These are phyloP conservation scores for Aspergillus nomiae DNA, from an alignment of 2,329 filamentous ascomycete genomes.

Conservation along the genomic window DNA sequence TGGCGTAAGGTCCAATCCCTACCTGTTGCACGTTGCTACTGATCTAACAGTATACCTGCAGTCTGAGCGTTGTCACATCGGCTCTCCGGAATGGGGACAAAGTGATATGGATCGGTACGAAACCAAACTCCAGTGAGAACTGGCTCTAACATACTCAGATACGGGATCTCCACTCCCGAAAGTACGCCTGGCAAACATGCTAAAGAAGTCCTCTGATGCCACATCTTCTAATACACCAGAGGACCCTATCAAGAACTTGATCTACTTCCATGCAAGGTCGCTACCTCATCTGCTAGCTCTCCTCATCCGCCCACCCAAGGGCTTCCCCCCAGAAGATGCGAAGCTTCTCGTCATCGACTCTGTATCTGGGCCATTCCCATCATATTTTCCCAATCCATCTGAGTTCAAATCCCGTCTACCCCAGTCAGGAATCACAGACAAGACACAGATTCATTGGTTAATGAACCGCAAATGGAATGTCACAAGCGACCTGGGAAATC, in stretches of 20 bases:
- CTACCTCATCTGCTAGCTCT: constrained; percentile 71
- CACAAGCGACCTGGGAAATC: constrained; percentile 64
- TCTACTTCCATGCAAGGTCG: constrained; percentile 63
- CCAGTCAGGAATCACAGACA: constrained; percentile 36
- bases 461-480: constrained; percentile 56
- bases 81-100: constrained; percentile 61
- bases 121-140: neutral
- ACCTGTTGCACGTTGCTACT: constrained; percentile 11
- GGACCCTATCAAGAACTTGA: constrained; percentile 55
- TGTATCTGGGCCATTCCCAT: constrained; percentile 73
- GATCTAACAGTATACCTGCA: constrained; percentile 41
- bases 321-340: constrained; percentile 64
- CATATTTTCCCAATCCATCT: constrained; percentile 68
- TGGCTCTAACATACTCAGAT: constrained; percentile 38
- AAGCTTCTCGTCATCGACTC: constrained; percentile 76
- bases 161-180: constrained; percentile 52
- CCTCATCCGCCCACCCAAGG: constrained; percentile 65
- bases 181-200: constrained; percentile 52
- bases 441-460: constrained; percentile 44
- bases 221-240: constrained; percentile 17
- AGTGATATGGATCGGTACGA: constrained; percentile 83
- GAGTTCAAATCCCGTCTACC: constrained; percentile 33
- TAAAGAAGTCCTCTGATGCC: constrained; percentile 26
- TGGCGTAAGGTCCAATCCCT: constrained; percentile 62
- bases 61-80: constrained; percentile 69